Base-by-base conservation (phyloP, 352 stramenopile species). In the Achlya hypogyna region DNA sequence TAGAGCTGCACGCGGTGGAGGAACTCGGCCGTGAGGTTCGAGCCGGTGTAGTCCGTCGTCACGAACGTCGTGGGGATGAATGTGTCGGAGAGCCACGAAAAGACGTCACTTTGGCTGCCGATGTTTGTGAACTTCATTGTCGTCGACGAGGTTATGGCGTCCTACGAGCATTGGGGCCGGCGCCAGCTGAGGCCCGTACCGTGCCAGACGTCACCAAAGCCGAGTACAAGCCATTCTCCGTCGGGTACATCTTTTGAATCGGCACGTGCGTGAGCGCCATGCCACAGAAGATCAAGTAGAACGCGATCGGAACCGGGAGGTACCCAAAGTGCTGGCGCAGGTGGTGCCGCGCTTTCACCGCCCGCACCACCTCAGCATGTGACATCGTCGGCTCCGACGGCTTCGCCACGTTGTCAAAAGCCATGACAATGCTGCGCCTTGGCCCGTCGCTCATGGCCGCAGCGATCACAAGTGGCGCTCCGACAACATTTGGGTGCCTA, bases 51-150 rank as follows among this genome's bases (percentile, higher is more conserved):
- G 63, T 81, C 75, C 6, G 73, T 60, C 2, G 76, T 83, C 8
- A 86, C 65, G 53, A 86, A 86, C 29, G 79, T 69, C 4, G 63
- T 62, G 1, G 75, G 78, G 31, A 76, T 72, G 28, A 86, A 74
- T 23, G 76, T 73, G 27, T 78, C 51, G 25, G 65, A 72, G 31
- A 86, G 51, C 78, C 78, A 86, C 29, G 77, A 68, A 59, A 82
- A 86, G 3, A 72, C 72, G 38, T 86, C 76, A 4, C 38, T 51
- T 58, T 75, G 62, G 5, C 64, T 65, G 27, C 69, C 59, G 25
- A 86, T 78, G 65, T 82, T 84, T 35, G 51, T 47, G 43, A 82
- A 82, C 38, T 86, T 84, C 38, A 81, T 72, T 22, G 62, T 75
- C 27, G 76, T 81, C 63, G 77, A 67, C 4, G 47, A 47, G 35